Percentiles rank a stretch among this genome's conserved stretches.
Conservation (phyloP, 257 asterid species). For the Coffea canephora region DNA sequence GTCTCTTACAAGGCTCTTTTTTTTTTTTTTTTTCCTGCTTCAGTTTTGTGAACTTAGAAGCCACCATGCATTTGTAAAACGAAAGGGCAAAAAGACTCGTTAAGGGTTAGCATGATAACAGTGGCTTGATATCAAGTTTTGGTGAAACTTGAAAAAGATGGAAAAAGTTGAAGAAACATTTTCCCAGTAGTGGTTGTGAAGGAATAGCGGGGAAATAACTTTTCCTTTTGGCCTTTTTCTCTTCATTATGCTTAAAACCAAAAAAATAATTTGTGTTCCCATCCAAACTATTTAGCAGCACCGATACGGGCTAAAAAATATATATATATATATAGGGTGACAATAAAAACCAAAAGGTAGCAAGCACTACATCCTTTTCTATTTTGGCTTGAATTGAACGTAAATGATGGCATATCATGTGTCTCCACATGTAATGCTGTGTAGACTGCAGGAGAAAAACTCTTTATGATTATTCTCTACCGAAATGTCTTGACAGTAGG, state of each 20-base stretch:
- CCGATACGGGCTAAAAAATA: not conserved
- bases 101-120: not conserved
- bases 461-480: not conserved
- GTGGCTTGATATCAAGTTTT: not conserved
- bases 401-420: constrained; percentile 25
- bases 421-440: constrained; percentile 32
- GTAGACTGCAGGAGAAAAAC: not conserved
- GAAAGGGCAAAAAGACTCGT: not conserved
- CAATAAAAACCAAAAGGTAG: not conserved
- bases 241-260: not conserved
- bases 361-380: not conserved
- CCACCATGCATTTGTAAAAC: not conserved
- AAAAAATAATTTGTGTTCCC: not conserved
- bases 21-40: not conserved
- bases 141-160: not conserved
- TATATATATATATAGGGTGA: too few relatives aligned
- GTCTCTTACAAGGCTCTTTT: not conserved
- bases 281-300: not conserved
- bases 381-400: not conserved
- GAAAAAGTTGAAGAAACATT: not conserved
- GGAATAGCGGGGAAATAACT: not conserved
- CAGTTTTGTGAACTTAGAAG: not conserved
- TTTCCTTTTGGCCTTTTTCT: not conserved
- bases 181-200: not conserved
- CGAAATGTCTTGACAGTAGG: not conserved